These are phyloP conservation scores for Alternaria consortialis DNA, from an alignment of 2,329 filamentous ascomycete genomes.

Conservation along the genomic window DNA sequence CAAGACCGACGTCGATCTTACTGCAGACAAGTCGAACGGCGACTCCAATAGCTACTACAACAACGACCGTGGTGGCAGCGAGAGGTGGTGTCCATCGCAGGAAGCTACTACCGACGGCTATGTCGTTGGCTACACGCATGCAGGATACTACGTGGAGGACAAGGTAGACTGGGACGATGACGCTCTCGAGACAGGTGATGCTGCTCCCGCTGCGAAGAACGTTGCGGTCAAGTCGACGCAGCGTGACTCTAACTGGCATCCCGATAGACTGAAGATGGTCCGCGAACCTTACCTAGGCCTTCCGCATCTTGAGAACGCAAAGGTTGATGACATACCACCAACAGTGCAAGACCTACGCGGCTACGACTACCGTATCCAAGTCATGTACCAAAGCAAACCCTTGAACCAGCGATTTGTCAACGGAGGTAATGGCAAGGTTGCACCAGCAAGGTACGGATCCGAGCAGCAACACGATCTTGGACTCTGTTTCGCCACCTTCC, in stretches of 20 bases:
- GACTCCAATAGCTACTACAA: neutral
- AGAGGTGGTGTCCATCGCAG: neutral
- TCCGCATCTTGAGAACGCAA: neutral
- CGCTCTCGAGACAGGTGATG: neutral
- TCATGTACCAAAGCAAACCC: neutral
- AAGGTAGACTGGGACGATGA: conserved; percentile 8
- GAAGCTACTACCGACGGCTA: neutral
- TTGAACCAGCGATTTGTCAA: conserved; percentile 2
- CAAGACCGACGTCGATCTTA: neutral
- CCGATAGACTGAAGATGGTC: neutral
- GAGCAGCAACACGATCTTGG: conserved; percentile 14
- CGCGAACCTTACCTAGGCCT: neutral
- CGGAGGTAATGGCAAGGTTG: conserved; percentile 16
- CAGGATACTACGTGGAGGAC: neutral
- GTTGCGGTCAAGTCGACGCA: neutral
- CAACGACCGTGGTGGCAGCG: neutral
- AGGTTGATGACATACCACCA: neutral
- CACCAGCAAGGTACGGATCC: conserved; percentile 12
- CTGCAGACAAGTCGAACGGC: neutral
- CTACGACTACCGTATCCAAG: conserved; percentile 7
- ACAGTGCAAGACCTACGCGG: conserved; percentile 16
- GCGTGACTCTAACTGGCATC: neutral
- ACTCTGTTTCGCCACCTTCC: conserved; percentile 21
- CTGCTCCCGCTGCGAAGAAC: neutral
- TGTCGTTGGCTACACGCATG: neutral